Evolutionary conservation across 257 asterid species (phyloP).

Genomic region (Lantana camara): DNA sequence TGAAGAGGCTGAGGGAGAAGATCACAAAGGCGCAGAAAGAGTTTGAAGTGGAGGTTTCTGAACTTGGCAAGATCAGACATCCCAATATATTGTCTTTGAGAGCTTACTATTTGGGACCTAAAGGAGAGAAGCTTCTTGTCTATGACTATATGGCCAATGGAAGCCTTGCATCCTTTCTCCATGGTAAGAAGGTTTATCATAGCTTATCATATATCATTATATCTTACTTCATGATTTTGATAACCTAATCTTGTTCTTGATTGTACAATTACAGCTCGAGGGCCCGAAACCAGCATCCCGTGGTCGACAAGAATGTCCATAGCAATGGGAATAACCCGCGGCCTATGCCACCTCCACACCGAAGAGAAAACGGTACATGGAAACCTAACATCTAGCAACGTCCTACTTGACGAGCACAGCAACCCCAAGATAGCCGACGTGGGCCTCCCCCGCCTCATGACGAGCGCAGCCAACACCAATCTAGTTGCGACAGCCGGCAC

Average conservation of each 20-base stretch:
- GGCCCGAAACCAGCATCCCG: constrained; percentile 57
- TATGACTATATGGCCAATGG: constrained; percentile 84
- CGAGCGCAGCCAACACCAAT: constrained; percentile 44
- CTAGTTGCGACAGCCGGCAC: constrained; percentile 52
- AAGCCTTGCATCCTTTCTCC: constrained; percentile 91
- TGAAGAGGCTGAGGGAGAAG: constrained; percentile 90
- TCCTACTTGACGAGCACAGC: constrained; percentile 64
- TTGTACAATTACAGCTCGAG: constrained; percentile 66
- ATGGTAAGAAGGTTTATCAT: constrained; percentile 50
- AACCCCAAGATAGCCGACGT: constrained; percentile 67
- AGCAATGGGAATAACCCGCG: constrained; percentile 69
- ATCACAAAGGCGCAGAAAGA: constrained; percentile 81
- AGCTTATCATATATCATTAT: too few relatives aligned
- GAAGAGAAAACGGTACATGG: constrained; percentile 52
- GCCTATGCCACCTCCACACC: constrained; percentile 64
- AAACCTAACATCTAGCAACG: constrained; percentile 60
- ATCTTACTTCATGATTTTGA: too few relatives aligned
- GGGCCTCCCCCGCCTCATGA: constrained; percentile 50
- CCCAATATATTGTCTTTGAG: constrained; percentile 73
- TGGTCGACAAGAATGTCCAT: constrained; percentile 83
- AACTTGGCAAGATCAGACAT: constrained; percentile 77
- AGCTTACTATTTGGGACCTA: constrained; percentile 93
- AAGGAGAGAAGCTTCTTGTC: constrained; percentile 99
- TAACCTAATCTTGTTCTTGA: too few relatives aligned
- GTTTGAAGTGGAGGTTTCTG: constrained; percentile 76